Evolutionary conservation across 2,329 filamentous ascomycete species (phyloP), one percentile per base, ranked within the genome.

Genomic region (Paraconiothyrium brasiliense): DNA sequence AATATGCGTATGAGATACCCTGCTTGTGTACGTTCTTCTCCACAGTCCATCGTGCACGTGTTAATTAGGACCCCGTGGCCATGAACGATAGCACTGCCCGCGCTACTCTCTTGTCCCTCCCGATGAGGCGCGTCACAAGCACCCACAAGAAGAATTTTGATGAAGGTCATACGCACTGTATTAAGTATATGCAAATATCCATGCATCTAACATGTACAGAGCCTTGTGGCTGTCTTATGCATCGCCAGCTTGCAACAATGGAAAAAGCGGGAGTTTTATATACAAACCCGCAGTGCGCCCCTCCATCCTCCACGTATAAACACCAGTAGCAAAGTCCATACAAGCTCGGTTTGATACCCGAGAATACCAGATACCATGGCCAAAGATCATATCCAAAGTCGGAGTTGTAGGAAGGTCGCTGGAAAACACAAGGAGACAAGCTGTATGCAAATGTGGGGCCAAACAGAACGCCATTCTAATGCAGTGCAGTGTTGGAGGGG

Each of bases 381-480:
- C 22, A 34, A 20, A 20, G 27, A 5, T 44, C 39, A 55, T 32
- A 22, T 30, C 39, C 39, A 46, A 46, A 39, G 30, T 39, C 24
- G 39, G 27, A 55, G 6, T 14, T 34, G 22, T n/a, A 37, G 35
- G 14, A 14, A 46, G 37, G 43, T 56, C 54, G 54, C 43, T 55
- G 43, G 44, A 47, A 56, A 56, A 55, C 20, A 34, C 27, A 35
- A n/a, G 14, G 39, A 41, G 24, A 35, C 7, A 55, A 34, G 35
- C 43, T 7, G 37, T 43, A 32, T 13, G n/a, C 41, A 39, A n/a
- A 3, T 37, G 46, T 11, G 32, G 16, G 10, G 52, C 39, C 41
- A 56, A 27, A 20, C 7, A 48, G 32, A 56, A 56, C 54, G 54
- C 54, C 54, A 4, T 24, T 56, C 54, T 56, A 56, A 56, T 56